Conservation (phyloP, 176 grass and related monocot genomes). For the Bonia amplexicaulis region DNA sequence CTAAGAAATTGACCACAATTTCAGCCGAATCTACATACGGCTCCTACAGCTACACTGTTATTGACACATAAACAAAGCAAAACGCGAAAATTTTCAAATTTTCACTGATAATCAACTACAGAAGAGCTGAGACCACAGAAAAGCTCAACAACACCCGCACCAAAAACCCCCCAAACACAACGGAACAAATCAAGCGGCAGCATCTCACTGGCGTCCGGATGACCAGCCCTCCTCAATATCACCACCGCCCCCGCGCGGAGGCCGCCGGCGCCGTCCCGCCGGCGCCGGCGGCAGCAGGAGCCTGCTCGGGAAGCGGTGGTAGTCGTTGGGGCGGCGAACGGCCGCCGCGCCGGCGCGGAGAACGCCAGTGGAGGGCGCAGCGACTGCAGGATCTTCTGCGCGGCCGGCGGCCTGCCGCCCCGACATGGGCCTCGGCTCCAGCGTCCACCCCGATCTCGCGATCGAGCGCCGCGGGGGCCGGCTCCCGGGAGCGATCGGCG, state of each 20-base stretch:
- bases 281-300: neutral
- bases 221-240: constrained; percentile 49
- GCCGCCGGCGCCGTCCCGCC: constrained; percentile 14
- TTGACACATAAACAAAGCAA: neutral
- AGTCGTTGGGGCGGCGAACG: constrained; percentile 59
- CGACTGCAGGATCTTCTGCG: constrained; percentile 63
- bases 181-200: constrained; percentile 25
- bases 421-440: constrained; percentile 25
- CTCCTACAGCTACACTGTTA: neutral
- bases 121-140: neutral
- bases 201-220: constrained; percentile 69
- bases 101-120: neutral
- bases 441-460: constrained; percentile 31
- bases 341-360: constrained; percentile 34
- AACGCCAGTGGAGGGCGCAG: constrained; percentile 40
- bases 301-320: constrained; percentile 54
- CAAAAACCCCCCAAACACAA: neutral
- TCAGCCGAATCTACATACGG: neutral
- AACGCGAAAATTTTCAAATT: neutral
- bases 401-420: constrained; percentile 47
- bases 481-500: constrained; percentile 1
- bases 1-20: constrained; percentile 31
- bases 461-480: neutral
- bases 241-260: neutral
- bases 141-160: neutral